Percentiles rank a stretch among this genome's conserved stretches.
Evolutionary conservation across 805 yeast species (phyloP).

Genomic region (Pichia nakasei): DNA sequence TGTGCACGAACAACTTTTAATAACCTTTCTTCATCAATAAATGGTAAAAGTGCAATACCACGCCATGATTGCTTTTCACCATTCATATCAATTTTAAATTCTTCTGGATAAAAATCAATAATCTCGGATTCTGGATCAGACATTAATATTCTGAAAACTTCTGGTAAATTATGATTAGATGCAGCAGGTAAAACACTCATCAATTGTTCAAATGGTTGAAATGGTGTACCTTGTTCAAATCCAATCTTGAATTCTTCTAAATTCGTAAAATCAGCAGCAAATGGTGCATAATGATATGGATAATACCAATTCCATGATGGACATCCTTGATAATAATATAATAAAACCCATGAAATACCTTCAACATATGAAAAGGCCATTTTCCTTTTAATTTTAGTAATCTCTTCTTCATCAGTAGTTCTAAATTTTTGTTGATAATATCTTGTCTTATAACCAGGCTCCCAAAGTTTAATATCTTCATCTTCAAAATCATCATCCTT

Average conservation of each 20-base stretch:
- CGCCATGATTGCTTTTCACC: slow-evolving; percentile 95
- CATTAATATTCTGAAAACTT: slow-evolving; percentile 75
- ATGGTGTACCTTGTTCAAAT: slow-evolving; percentile 67
- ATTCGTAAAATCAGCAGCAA: slow-evolving; percentile 75
- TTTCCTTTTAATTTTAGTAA: slow-evolving; percentile 42
- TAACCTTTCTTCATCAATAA: slow-evolving; percentile 76
- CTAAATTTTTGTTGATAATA: slow-evolving; percentile 75
- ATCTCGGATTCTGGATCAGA: slow-evolving; percentile 69
- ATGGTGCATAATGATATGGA: slow-evolving; percentile 97
- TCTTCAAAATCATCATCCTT: slow-evolving; percentile 6
- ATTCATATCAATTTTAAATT: slow-evolving; percentile 87
- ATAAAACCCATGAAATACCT: slow-evolving; percentile 94
- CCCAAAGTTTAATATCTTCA: slow-evolving; percentile 44
- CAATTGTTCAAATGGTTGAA: slow-evolving; percentile 84
- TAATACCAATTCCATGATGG: slow-evolving; percentile 98
- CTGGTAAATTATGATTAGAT: slow-evolving; percentile 79
- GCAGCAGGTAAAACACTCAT: slow-evolving; percentile 96
- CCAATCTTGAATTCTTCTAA: slow-evolving; percentile 42
- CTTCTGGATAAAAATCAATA: slow-evolving; percentile 84
- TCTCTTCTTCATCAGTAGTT: slow-evolving; percentile 43
- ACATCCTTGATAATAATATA: slow-evolving; percentile 94
- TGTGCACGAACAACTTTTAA: slow-evolving; percentile 56
- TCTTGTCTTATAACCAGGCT: slow-evolving; percentile 77
- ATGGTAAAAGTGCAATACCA: slow-evolving; percentile 84
- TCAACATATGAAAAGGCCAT: slow-evolving; percentile 74